These are phyloP conservation scores for Aspergillus felis DNA, from an alignment of 2,329 filamentous ascomycete species.

Conservation along the genomic window DNA sequence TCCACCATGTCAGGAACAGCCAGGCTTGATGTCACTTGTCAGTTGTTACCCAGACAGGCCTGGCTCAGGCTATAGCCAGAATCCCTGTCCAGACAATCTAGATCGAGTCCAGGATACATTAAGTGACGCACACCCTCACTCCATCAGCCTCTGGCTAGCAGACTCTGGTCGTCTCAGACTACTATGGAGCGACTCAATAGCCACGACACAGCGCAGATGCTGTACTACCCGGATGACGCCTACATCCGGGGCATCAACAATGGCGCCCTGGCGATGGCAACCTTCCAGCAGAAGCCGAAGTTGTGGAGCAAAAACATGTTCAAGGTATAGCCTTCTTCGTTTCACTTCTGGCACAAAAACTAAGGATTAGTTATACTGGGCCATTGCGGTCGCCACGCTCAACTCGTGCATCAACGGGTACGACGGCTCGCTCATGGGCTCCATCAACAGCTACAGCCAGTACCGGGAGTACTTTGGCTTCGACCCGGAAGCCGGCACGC, in stretches of 20 bases:
- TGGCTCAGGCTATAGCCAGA: too few species aligned
- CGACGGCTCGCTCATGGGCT: constrained; percentile 49
- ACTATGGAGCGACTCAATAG: neutral
- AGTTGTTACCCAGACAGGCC: too few species aligned
- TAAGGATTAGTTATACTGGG: constrained; percentile 35
- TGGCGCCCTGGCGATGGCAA: constrained; percentile 30
- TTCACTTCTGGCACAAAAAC: neutral
- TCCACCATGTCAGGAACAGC: too few species aligned
- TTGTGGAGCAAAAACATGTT: constrained; percentile 42
- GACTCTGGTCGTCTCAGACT: neutral
- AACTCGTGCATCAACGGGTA: constrained; percentile 48
- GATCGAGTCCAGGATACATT: neutral
- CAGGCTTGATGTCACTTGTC: too few species aligned
- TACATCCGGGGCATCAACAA: constrained; percentile 19
- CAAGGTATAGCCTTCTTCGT: constrained; percentile 26
- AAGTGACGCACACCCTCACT: neutral
- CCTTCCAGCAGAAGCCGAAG: constrained; percentile 29
- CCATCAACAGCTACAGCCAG: constrained; percentile 46
- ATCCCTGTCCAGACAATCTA: too few species aligned
- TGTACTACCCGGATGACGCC: constrained; percentile 6
- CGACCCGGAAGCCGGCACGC: constrained; percentile 23
- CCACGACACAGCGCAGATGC: neutral
- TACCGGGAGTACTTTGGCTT: constrained; percentile 44
- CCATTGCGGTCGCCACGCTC: constrained; percentile 41
- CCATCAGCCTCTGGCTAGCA: too few species aligned